Conservation (phyloP, 306 rosid genomes). For the Castanospermum australe region DNA sequence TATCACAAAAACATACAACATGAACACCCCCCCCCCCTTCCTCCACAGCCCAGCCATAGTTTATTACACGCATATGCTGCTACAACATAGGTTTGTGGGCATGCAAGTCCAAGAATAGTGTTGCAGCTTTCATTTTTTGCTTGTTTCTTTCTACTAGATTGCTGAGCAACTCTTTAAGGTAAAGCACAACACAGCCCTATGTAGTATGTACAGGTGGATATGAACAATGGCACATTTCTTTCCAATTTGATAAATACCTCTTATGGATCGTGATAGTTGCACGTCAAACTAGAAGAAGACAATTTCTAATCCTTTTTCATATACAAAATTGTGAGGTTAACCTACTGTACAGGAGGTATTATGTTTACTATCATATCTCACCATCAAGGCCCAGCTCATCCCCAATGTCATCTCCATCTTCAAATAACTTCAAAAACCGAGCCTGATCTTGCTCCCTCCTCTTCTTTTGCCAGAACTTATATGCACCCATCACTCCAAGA, state of each 20-base stretch:
- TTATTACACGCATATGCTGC: not conserved
- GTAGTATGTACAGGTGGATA: not conserved
- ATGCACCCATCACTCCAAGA: constrained; percentile 45
- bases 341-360: constrained; percentile 35
- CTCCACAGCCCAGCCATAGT: not conserved
- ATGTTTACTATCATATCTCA: constrained; percentile 36
- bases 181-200: not conserved
- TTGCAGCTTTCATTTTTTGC: not conserved
- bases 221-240: not conserved
- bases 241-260: not conserved
- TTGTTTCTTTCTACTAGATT: constrained; percentile 1
- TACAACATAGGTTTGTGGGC: not conserved
- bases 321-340: constrained; percentile 33
- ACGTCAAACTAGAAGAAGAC: not conserved
- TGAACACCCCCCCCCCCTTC: not conserved
- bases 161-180: not conserved
- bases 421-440: constrained; percentile 73
- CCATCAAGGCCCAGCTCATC: constrained; percentile 65
- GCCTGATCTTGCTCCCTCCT: constrained; percentile 73
- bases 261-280: not conserved
- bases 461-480: constrained; percentile 80
- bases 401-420: constrained; percentile 71
- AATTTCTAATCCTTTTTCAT: not conserved
- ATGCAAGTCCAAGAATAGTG: not conserved
- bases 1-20: not conserved